phyloP scores from a whole-genome alignment of 495 filamentous ascomycete genomes.

The Aspergillus funiculosus region DNA sequence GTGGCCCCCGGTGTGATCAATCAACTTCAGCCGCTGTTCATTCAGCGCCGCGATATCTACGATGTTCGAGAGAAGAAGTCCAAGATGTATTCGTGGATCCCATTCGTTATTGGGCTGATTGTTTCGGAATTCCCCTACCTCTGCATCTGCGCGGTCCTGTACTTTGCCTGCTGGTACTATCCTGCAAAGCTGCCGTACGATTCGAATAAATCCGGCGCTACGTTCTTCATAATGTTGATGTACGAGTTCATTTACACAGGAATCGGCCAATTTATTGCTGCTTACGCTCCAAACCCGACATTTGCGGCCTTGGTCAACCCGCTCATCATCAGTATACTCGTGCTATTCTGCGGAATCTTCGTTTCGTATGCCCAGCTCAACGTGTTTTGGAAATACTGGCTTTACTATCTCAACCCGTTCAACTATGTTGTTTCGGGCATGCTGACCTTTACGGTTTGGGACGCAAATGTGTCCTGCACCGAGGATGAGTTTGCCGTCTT shows the following conservation, averaged over 20 bases:
- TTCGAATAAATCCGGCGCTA: constrained; percentile 46
- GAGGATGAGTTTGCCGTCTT: constrained; percentile 51
- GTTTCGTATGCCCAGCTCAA: constrained; percentile 40
- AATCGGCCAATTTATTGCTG: constrained; percentile 57
- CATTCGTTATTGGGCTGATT: constrained; percentile 48
- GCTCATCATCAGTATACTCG: constrained; percentile 33
- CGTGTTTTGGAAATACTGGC: constrained; percentile 64
- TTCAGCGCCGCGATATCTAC: constrained; percentile 50
- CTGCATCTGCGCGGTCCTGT: constrained; percentile 45
- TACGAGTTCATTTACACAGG: constrained; percentile 54
- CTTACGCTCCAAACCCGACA: constrained; percentile 53
- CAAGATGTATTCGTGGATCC: constrained; percentile 52
- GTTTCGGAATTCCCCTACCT: constrained; percentile 53
- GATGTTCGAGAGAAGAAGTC: constrained; percentile 48
- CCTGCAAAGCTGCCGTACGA: constrained; percentile 38
- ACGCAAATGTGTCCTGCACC: constrained; percentile 49
- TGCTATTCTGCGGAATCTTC: constrained; percentile 39
- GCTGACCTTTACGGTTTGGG: constrained; percentile 50
- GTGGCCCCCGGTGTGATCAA: constrained; percentile 47
- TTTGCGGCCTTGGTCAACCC: constrained; percentile 52
- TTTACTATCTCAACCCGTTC: constrained; percentile 64
- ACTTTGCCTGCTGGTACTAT: constrained; percentile 52
- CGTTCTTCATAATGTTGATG: constrained; percentile 50
- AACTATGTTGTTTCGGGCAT: constrained; percentile 58
- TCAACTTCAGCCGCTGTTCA: constrained; percentile 51